Percentiles rank a stretch among this genome's conserved stretches.
Evolutionary conservation across 2,329 filamentous ascomycete genomes (phyloP).

Genomic region (Colletotrichum sansevieriae): DNA sequence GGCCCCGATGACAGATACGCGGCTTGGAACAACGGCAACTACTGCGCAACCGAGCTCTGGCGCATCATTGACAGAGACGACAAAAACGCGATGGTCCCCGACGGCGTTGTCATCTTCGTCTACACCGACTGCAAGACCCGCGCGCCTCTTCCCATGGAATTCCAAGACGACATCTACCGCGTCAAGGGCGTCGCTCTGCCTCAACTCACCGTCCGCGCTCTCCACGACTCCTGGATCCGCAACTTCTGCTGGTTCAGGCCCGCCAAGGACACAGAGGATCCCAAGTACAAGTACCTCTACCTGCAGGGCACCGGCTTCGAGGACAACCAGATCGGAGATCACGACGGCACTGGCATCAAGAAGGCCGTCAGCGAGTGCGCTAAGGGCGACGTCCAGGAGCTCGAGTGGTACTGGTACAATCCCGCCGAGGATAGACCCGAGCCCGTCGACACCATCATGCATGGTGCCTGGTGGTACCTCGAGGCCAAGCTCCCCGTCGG

Average conservation of each 20-base stretch:
- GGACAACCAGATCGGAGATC: constrained; percentile 26
- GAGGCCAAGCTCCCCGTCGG: background rate
- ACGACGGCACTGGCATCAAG: constrained; percentile 15
- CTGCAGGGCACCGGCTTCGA: constrained; percentile 18
- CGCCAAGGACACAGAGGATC: constrained; percentile 11
- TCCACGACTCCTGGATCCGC: constrained; percentile 41
- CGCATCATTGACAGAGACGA: background rate
- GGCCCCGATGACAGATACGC: background rate
- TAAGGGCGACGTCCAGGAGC: background rate
- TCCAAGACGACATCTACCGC: constrained; percentile 42
- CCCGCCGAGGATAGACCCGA: background rate
- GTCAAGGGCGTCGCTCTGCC: constrained; percentile 36
- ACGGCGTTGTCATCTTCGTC: constrained; percentile 42
- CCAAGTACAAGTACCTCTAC: constrained; percentile 14
- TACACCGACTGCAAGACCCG: constrained; percentile 43
- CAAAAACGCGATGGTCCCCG: constrained; percentile 11
- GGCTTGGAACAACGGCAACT: constrained; percentile 8
- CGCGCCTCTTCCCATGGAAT: constrained; percentile 34
- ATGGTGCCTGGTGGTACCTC: constrained; percentile 15
- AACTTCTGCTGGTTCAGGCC: constrained; percentile 33
- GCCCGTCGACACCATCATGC: constrained; percentile 2
- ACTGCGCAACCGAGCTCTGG: constrained; percentile 30
- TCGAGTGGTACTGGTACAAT: constrained; percentile 20
- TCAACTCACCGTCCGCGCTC: constrained; percentile 1
- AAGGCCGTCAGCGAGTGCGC: constrained; percentile 12